phyloP scores from a whole-genome alignment of 352 stramenopile species.

The Stramenopiles sp. region DNA sequence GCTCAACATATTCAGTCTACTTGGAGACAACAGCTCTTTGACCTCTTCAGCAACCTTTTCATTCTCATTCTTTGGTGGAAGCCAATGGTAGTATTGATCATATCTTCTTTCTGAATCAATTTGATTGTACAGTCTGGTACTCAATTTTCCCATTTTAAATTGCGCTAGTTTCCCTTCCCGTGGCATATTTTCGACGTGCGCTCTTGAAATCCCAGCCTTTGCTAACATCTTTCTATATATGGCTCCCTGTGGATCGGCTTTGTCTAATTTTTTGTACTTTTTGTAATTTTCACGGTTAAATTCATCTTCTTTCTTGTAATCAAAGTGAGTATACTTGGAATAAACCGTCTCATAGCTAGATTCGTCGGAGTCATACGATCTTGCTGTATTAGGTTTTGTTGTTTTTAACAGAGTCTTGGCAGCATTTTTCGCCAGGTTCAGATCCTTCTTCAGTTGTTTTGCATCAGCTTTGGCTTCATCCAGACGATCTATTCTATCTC shows the following conservation, averaged over 20 bases:
- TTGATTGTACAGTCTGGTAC: constrained; percentile 7
- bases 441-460: neutral
- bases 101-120: neutral
- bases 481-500: neutral
- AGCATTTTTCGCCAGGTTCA: neutral
- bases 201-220: constrained; percentile 2
- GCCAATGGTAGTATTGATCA: constrained; percentile 13
- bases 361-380: constrained; percentile 1
- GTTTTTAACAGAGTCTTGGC: neutral
- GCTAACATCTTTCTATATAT: constrained; percentile 2
- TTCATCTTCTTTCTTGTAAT: constrained; percentile 2
- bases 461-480: neutral
- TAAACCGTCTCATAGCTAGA: neutral
- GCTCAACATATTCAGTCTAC: neutral
- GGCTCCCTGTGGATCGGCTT: neutral
- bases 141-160: constrained; percentile 14
- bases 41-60: constrained; percentile 4
- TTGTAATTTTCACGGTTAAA: neutral
- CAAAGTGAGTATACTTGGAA: constrained; percentile 5
- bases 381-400: constrained; percentile 5
- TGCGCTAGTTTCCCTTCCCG: neutral
- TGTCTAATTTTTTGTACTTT: constrained; percentile 10
- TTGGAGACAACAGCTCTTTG: neutral
- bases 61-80: neutral
- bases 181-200: constrained; percentile 10